Evolutionary conservation across 805 yeast genomes (phyloP), one percentile per base, ranked within the genome.

Genomic region (Suhomyces sp.): DNA sequence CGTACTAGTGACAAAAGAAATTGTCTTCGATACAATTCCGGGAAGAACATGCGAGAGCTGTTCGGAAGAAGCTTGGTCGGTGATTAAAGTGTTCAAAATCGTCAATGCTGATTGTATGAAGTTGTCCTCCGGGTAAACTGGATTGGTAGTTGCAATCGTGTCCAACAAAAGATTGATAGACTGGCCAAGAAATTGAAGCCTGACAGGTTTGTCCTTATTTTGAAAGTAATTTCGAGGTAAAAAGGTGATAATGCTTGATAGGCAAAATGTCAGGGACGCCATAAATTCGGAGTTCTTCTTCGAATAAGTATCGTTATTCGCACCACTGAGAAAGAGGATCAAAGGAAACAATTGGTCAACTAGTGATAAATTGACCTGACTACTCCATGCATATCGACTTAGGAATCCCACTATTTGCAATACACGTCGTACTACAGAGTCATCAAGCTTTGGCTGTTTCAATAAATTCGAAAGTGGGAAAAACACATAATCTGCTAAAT

Each of bases 401-500:
- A 75, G 61, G 46, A 68, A 69, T 4, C 64, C 62, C 5, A 73
- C 46, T 5, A 73, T 63, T 3, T 57, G 55, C 19, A 75, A 58
- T 4, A 72, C 56, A 43, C 63, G 57, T 15, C 52, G 54, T 3
- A 61, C 56, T 2, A 65, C 61, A 1, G 50, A 25, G n/a, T 57
- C 63, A 15, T 55, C 53, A 6, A 73, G 58, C 4, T 35, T 43
- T 6, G 65, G 60, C 27, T 62, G 67, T 53, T 71, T 68, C 20
- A 75, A 54, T 27, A 72, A 54, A 44, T 57, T 62, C 4, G 77
- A 63, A 13, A 74, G 31, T 2, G 79, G 79, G 47, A 69, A 71
- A 53, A 75, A 75, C 2, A 75, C 60, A 53, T 74, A 74, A 60
- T 74, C 78, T 0, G 77, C 78, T 8, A 75, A 49, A 17, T 64